Evolutionary conservation across 208 protist genomes (phyloP).

Genomic region (Blechomonas ayalai): DNA sequence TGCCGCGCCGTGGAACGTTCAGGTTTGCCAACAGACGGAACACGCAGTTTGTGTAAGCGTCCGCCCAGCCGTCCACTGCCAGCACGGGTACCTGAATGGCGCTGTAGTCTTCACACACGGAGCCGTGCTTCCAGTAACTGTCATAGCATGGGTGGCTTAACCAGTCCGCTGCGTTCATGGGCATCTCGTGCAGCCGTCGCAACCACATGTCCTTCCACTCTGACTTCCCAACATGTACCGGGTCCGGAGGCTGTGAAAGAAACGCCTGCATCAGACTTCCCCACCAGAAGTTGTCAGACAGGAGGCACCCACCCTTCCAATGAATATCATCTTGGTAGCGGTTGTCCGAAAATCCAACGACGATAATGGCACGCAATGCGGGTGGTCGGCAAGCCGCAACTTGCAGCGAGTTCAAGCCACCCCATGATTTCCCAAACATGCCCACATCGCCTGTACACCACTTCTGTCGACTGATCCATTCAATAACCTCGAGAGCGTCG

Average conservation of each 20-base stretch:
- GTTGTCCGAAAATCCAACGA: slow-evolving; percentile 57
- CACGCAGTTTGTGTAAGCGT: slow-evolving; percentile 53
- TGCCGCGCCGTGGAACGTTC: slow-evolving; percentile 36
- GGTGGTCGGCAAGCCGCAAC: slow-evolving; percentile 45
- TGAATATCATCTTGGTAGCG: slow-evolving; percentile 66
- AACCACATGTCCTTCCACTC: slow-evolving; percentile 43
- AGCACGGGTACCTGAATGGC: slow-evolving; percentile 44
- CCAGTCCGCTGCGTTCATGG: slow-evolving; percentile 43
- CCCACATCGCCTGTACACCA: slow-evolving; percentile 57
- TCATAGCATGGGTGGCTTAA: slow-evolving; percentile 41
- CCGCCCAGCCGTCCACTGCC: slow-evolving; percentile 47
- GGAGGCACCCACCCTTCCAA: slow-evolving; percentile 60
- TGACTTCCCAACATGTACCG: slow-evolving; percentile 25
- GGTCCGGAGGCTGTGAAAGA: slow-evolving; percentile 33
- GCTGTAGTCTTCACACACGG: slow-evolving; percentile 41
- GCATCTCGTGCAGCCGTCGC: slow-evolving; percentile 34
- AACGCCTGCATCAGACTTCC: slow-evolving; percentile 58
- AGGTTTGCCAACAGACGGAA: slow-evolving; percentile 40
- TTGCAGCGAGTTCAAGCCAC: slow-evolving; percentile 60
- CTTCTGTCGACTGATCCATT: slow-evolving; percentile 45
- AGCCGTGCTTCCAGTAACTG: slow-evolving; percentile 56
- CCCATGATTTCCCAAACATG: slow-evolving; percentile 70
- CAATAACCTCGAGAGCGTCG: slow-evolving; percentile 54
- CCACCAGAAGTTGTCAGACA: slow-evolving; percentile 75
- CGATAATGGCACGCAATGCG: slow-evolving; percentile 49